Base-by-base conservation (phyloP, 108 stramenopile species). In the Chaetoceros tenuissimus region DNA sequence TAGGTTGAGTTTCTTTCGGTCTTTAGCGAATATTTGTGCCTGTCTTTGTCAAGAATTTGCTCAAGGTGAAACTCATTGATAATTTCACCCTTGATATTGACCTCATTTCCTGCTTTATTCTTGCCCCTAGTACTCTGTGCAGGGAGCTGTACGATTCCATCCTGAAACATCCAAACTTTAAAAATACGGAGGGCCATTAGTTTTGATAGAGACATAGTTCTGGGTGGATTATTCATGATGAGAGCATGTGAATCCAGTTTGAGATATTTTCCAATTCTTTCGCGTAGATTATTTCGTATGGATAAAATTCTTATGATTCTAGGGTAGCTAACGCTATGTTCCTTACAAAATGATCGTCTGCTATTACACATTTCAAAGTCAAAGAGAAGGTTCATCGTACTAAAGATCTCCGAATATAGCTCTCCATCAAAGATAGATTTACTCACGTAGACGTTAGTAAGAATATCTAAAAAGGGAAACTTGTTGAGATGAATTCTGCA, bases 371-470 rank as follows among this genome's bases (percentile, higher is more conserved):
- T 31, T 1, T 66, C 30, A 57, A 75, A 86, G 10, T 75, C 85
- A 71, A 71, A 77, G 17, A 92, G 64, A 17, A 88, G 71, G 50
- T 86, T 84, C 63, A 84, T 78, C 40, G 77, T 59, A 23, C 62
- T 78, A 48, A 89, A 40, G 1, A 89, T 87, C 45, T 94, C 93
- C 8, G 89, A 90, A 48, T 74, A 85, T 13, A 86, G 61, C 19
- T 81, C 81, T n/a, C 69, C 72, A 62, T 90, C 93, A 58, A 82
- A 89, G 28, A 65, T 67, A 51, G 69, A 77, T 60, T 71, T 69
- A 3, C 82, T 62, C 23, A 68, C 50, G 51, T 78, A 94, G 8
- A 80, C 75, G 40, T 60, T 63, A 1, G 74, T 66, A 8, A 68
- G 50, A 24, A 65, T 62, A 47, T 66, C 66, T 30, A 21, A 21